Conservation (phyloP, 2,329 filamentous ascomycete genomes). For the Phaeophleospora eucalypticola region DNA sequence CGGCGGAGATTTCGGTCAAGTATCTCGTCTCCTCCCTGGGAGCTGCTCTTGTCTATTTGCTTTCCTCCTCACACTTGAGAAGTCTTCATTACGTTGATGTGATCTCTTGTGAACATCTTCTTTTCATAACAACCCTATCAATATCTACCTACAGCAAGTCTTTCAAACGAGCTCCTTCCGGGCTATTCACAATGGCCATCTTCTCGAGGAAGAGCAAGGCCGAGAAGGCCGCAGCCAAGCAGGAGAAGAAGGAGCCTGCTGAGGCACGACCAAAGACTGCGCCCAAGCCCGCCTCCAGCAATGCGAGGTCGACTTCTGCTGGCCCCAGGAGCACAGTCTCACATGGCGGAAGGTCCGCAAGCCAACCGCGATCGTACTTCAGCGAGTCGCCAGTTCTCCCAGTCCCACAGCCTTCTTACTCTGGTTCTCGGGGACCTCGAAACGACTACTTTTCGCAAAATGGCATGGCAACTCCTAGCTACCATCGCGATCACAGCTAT, state of each 20-base stretch:
- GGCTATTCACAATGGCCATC: slow-evolving; percentile 45
- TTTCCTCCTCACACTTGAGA: no score
- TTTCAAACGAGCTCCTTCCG: background rate
- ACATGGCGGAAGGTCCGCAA: background rate
- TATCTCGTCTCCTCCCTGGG: background rate
- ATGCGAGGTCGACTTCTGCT: slow-evolving; percentile 58
- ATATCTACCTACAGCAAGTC: no score
- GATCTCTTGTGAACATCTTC: no score
- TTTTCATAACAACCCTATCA: no score
- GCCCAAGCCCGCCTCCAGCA: slow-evolving; percentile 59
- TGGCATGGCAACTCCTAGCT: background rate
- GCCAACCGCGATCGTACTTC: background rate
- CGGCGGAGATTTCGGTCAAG: background rate
- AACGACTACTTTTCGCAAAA: slow-evolving; percentile 10
- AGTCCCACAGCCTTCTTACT: no score
- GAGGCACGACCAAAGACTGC: slow-evolving; percentile 41
- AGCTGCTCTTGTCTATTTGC: background rate
- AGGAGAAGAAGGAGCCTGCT: slow-evolving; percentile 54
- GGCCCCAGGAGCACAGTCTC: slow-evolving; percentile 41
- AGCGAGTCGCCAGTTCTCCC: no score
- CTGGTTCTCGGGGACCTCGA: no score
- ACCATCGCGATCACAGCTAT: slow-evolving; percentile 6
- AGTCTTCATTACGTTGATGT: no score
- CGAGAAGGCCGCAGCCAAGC: slow-evolving; percentile 33
- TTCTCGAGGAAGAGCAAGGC: slow-evolving; percentile 49